Percentiles rank a stretch among this genome's conserved stretches.
Conservation (phyloP, 345 rosid species). For the Hibiscus mutabilis region DNA sequence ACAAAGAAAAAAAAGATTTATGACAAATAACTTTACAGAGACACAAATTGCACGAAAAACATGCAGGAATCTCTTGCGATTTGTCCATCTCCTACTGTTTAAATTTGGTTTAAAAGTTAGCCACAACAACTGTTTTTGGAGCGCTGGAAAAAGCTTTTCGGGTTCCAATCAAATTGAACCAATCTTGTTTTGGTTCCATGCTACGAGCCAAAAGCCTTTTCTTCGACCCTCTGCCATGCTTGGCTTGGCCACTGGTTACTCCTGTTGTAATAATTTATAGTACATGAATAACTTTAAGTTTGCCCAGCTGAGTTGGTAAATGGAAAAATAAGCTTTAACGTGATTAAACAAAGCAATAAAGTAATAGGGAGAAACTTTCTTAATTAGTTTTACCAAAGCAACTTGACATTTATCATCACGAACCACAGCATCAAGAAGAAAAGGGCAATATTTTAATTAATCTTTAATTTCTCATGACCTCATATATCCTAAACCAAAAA, state of each 20-base stretch:
- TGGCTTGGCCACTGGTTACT: too few species aligned
- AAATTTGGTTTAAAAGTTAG: too few species aligned
- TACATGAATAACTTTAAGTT: not conserved
- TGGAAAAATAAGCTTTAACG: not conserved
- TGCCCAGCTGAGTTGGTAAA: not conserved
- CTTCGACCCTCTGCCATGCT: too few species aligned
- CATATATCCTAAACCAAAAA: not conserved
- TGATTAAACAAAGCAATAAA: not conserved
- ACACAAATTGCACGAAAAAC: not conserved
- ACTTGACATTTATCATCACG: constrained; percentile 15
- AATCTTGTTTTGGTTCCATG: too few species aligned
- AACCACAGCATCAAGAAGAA: not conserved
- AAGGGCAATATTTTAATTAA: not conserved
- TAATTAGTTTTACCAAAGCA: constrained; percentile 19
- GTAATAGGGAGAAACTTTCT: constrained; percentile 16
- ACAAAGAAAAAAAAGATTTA: not conserved
- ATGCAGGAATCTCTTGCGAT: not conserved
- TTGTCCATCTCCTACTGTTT: not conserved
- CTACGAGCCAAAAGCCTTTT: too few species aligned
- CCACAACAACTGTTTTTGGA: too few species aligned
- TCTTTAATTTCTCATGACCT: not conserved
- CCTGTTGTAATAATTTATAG: not conserved
- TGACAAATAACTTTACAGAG: not conserved
- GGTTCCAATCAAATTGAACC: not conserved
- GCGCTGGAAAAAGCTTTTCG: not conserved